Evolutionary conservation across 1,284 basidiomycete species (phyloP).

Genomic region (Fomitopsis schrenkii): DNA sequence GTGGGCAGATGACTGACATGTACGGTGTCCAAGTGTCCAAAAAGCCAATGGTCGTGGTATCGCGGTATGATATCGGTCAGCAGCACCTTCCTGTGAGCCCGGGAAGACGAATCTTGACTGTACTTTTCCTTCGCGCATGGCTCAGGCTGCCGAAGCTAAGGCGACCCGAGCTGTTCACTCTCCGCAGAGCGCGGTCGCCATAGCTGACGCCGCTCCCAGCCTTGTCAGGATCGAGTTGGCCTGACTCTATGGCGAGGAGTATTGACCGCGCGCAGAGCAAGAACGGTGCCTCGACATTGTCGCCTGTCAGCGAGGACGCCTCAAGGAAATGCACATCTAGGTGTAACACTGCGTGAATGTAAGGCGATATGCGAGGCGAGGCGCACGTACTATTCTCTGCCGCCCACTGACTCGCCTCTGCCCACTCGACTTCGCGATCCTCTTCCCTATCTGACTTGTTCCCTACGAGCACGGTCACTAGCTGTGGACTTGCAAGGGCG

Average conservation of each 20-base stretch:
- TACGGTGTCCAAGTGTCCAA: background rate
- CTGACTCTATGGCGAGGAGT: conserved; percentile 90
- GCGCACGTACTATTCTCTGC: conserved; percentile 75
- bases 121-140: conserved; percentile 51
- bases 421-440: conserved; percentile 91
- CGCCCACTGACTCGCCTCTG: conserved; percentile 93
- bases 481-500: conserved; percentile 83
- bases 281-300: conserved; percentile 94
- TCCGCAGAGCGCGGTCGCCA: conserved; percentile 86
- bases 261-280: conserved; percentile 88
- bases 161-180: conserved; percentile 81
- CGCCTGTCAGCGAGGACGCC: conserved; percentile 87
- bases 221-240: conserved; percentile 88
- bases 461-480: conserved; percentile 90
- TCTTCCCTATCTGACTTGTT: conserved; percentile 96
- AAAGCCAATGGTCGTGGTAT: background rate
- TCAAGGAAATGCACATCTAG: conserved; percentile 91
- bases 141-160: conserved; percentile 78
- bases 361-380: background rate
- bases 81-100: conserved; percentile 41
- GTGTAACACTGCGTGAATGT: background rate
- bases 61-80: conserved; percentile 14
- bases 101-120: conserved; percentile 56
- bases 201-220: conserved; percentile 94
- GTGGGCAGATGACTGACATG: background rate